Conservation (phyloP, 345 rosid genomes). For the Hirschfeldia incana region DNA sequence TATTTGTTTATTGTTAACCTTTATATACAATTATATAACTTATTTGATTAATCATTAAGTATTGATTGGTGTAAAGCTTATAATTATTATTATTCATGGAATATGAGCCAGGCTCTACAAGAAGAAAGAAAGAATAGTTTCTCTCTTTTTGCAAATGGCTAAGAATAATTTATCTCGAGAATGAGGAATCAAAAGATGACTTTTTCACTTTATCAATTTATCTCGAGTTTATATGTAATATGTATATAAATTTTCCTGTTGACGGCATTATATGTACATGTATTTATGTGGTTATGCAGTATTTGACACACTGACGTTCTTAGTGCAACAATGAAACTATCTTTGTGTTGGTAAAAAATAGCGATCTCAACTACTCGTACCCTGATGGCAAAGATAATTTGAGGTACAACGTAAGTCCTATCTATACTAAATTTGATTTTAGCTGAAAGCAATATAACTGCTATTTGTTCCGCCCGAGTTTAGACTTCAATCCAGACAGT, state of each 20-base stretch:
- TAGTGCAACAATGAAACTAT: neutral
- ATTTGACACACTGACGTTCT: neutral
- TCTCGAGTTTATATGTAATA: conserved; percentile 16
- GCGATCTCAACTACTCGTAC: neutral
- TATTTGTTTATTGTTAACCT: conserved; percentile 23
- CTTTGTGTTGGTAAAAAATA: neutral
- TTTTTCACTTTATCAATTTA: conserved; percentile 9
- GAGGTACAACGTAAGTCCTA: neutral
- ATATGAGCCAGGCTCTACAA: conserved; percentile 34
- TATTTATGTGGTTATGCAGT: neutral
- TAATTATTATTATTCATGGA: conserved; percentile 23
- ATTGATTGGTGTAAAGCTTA: conserved; percentile 34
- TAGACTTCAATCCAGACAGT: neutral
- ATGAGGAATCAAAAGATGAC: conserved; percentile 19
- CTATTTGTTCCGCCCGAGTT: neutral
- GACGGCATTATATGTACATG: neutral
- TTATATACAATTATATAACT: neutral
- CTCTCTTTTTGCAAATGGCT: conserved; percentile 35
- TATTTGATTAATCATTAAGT: conserved; percentile 31
- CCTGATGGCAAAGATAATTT: neutral
- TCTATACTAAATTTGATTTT: neutral
- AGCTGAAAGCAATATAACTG: neutral
- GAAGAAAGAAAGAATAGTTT: conserved; percentile 35
- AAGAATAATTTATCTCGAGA: conserved; percentile 31
- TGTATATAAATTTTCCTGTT: neutral